These are phyloP conservation scores for Durio zibethinus DNA, from an alignment of 345 rosid species.

Conservation along the genomic window DNA sequence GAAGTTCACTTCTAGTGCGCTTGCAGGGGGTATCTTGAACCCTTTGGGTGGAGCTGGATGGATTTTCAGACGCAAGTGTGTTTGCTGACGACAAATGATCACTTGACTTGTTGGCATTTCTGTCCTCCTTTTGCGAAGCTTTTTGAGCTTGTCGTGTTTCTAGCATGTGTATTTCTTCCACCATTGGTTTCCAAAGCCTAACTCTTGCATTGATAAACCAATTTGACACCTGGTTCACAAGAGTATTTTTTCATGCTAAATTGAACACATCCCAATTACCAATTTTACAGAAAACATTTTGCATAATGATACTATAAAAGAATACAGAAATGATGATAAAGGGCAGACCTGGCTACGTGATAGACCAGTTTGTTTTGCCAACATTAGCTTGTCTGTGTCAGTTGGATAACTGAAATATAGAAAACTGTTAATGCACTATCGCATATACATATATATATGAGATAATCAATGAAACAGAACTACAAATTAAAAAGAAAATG, in stretches of 20 bases:
- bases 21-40: constrained; percentile 42
- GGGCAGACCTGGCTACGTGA: constrained; percentile 73
- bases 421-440: neutral
- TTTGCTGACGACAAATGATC: constrained; percentile 28
- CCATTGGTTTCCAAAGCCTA: constrained; percentile 97
- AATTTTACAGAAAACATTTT: neutral
- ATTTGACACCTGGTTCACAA: constrained; percentile 60
- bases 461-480: too few species aligned
- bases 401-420: constrained; percentile 69
- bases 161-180: constrained; percentile 81
- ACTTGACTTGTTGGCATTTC: constrained; percentile 29
- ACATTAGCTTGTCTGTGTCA: constrained; percentile 82
- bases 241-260: neutral
- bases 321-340: constrained; percentile 17
- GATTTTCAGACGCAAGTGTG: constrained; percentile 28
- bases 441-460: too few species aligned
- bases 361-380: constrained; percentile 91
- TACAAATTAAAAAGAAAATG: neutral
- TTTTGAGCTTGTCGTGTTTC: constrained; percentile 69
- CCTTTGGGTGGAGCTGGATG: constrained; percentile 37
- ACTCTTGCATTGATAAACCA: constrained; percentile 97
- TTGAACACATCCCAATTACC: neutral
- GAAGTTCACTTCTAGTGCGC: constrained; percentile 42
- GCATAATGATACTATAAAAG: neutral
- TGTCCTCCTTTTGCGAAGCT: constrained; percentile 45